Base-by-base conservation (phyloP, 2,329 filamentous ascomycete species). In the Aureobasidium sp. region DNA sequence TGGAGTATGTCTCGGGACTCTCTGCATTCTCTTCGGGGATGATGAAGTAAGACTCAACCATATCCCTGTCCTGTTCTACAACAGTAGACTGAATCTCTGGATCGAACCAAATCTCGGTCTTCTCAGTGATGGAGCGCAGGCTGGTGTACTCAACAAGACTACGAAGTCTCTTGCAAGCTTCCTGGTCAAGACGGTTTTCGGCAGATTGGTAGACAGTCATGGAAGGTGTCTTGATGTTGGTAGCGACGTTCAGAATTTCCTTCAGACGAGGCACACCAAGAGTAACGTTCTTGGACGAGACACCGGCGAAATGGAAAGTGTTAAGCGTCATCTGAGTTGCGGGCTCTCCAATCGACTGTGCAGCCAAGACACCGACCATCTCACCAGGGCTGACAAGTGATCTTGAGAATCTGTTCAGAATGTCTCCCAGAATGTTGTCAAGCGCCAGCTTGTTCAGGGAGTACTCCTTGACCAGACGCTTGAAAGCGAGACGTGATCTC, bases 261-360 rank as follows among this genome's bases (percentile, higher is more conserved):
- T 99, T 99, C 55, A 99, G 85, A 86, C 94, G 93, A 47, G 94
- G 94, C 47, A 99, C 94, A 91, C 94, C 94, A 53, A 99, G 87
- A 0, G 94, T 99, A 61, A 99, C 93, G 82, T 99, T 99, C 87
- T 99, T 99, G 27, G 93, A 96, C 41, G 95, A 96, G 64, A 99
- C 91, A 96, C 94, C 94, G 76, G 94, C 92, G 76, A 99, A 99
- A 82, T 99, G 94, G 88, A 99, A 99, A 27, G 94, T 99, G 79
- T 99, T 99, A 64, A 99, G 80, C 1, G 94, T 99, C 94, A 99
- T 99, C 81, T 99, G 94, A 1, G 94, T 99, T 25, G 94, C 95
- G 44, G 94, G 94, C 76, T 99, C 94, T 79, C 94, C 94, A 73
- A 99, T 99, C 36, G 94, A 99, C 78, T 99, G 94, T 7, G 95